phyloP scores from a whole-genome alignment of 2,329 filamentous ascomycete species.

The Exophiala sp. region DNA sequence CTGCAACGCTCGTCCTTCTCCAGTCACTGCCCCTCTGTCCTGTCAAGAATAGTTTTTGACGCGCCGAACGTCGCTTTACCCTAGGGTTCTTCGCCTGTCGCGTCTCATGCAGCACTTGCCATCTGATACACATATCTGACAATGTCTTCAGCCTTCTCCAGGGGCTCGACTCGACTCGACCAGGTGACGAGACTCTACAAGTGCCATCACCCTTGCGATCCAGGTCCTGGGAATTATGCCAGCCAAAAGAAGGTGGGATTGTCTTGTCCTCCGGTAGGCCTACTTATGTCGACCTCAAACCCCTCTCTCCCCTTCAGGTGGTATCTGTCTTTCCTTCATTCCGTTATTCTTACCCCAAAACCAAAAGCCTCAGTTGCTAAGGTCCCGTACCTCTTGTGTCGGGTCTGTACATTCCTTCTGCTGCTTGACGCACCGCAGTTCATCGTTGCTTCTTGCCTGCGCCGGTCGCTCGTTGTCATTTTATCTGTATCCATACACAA shows the following conservation, averaged over 20 bases:
- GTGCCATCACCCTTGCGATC: conserved; percentile 19
- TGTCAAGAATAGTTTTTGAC: neutral
- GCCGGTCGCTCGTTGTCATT: conserved; percentile 26
- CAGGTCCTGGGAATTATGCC: conserved; percentile 20
- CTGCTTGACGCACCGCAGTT: conserved; percentile 27
- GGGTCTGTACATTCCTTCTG: conserved; percentile 24
- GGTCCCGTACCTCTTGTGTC: conserved; percentile 9
- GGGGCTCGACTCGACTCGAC: conserved; percentile 12
- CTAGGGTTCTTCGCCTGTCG: conserved; percentile 13
- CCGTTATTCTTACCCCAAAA: conserved; percentile 11
- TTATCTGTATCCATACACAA: conserved; percentile 2
- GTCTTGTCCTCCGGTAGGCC: conserved; percentile 11
- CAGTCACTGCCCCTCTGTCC: neutral
- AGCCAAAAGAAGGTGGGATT: conserved; percentile 3
- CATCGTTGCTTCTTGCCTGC: conserved; percentile 20
- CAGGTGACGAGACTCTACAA: conserved; percentile 23
- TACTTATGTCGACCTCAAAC: conserved; percentile 21
- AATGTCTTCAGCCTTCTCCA: conserved; percentile 17
- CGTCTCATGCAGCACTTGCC: conserved; percentile 3
- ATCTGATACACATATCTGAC: conserved; percentile 22
- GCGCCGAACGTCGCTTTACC: conserved; percentile 1
- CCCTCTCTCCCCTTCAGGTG: conserved; percentile 10
- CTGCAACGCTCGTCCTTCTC: conserved; percentile 12
- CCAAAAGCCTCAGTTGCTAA: conserved; percentile 6
- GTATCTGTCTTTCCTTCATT: conserved; percentile 16